A percentile compares a stretch with the other conserved stretches of the same genome.
phyloP scores from a whole-genome alignment of 306 rosid species.

The Vigna reflexopilosa region DNA sequence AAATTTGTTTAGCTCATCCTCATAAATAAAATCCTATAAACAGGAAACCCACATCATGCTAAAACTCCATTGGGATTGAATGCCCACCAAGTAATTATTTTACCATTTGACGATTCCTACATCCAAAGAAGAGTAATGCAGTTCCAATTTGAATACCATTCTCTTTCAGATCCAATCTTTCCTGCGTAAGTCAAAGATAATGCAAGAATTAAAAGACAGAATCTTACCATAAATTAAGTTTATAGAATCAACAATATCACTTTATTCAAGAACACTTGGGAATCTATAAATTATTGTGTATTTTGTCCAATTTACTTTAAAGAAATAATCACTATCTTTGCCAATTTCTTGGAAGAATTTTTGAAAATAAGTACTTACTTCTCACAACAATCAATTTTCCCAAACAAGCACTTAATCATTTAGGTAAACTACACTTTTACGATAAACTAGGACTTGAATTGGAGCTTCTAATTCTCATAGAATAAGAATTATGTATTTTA shows the following conservation, averaged over 20 bases:
- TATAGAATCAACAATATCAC: background rate
- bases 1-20: constrained; percentile 72
- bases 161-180: constrained; percentile 69
- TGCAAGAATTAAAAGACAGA: constrained; percentile 23
- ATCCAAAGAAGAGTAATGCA: constrained; percentile 82
- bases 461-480: background rate
- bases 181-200: constrained; percentile 56
- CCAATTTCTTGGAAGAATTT: background rate
- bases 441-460: background rate
- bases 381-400: background rate
- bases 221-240: background rate
- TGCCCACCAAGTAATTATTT: constrained; percentile 22
- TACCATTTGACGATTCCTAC: constrained; percentile 85
- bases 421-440: background rate
- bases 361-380: background rate
- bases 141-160: constrained; percentile 68
- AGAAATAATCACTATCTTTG: background rate
- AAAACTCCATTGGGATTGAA: constrained; percentile 1
- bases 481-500: background rate
- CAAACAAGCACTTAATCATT: background rate
- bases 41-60: constrained; percentile 8
- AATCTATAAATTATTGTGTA: constrained; percentile 16
- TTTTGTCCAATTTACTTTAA: background rate
- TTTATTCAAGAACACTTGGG: background rate
- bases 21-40: constrained; percentile 80